Conservation (phyloP, 1,284 basidiomycete species). For the Wolfiporia cocos region DNA sequence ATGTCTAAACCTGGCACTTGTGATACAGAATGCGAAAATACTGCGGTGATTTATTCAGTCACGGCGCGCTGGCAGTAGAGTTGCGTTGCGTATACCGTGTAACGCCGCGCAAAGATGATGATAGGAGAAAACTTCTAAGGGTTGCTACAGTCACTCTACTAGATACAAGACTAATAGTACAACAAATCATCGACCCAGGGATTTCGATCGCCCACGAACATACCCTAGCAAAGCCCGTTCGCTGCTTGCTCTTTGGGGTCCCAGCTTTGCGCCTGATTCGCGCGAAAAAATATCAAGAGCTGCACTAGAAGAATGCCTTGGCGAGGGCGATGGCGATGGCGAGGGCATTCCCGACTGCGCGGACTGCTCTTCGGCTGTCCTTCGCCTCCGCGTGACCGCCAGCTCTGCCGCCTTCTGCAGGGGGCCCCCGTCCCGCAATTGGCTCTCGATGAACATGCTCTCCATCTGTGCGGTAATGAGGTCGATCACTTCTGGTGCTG, state of each 20-base stretch:
- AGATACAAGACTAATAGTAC: background rate
- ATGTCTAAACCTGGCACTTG: background rate
- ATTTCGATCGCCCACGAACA: background rate
- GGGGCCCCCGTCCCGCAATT: slow-evolving; percentile 49
- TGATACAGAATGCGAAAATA: background rate
- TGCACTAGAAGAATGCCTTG: too few species aligned
- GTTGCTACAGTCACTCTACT: too few species aligned
- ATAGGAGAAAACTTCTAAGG: background rate
- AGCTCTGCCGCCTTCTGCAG: slow-evolving; percentile 30
- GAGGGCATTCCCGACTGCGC: slow-evolving; percentile 5
- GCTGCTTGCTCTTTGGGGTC: too few species aligned
- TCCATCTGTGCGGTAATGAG: slow-evolving; percentile 50
- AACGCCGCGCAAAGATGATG: too few species aligned
- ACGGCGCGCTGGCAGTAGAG: too few species aligned
- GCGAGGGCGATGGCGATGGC: slow-evolving; percentile 10
- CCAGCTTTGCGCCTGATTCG: too few species aligned
- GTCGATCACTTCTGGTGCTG: slow-evolving; percentile 31
- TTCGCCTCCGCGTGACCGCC: slow-evolving; percentile 14
- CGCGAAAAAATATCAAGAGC: too few species aligned
- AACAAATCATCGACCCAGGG: background rate
- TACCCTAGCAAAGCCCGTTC: background rate
- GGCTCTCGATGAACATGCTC: slow-evolving; percentile 55
- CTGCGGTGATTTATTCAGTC: too few species aligned
- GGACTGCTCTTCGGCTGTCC: slow-evolving; percentile 3
- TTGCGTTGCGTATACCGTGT: too few species aligned